Conservation (phyloP, 2,329 filamentous ascomycete genomes). For the Microsporum ferrugineum region DNA sequence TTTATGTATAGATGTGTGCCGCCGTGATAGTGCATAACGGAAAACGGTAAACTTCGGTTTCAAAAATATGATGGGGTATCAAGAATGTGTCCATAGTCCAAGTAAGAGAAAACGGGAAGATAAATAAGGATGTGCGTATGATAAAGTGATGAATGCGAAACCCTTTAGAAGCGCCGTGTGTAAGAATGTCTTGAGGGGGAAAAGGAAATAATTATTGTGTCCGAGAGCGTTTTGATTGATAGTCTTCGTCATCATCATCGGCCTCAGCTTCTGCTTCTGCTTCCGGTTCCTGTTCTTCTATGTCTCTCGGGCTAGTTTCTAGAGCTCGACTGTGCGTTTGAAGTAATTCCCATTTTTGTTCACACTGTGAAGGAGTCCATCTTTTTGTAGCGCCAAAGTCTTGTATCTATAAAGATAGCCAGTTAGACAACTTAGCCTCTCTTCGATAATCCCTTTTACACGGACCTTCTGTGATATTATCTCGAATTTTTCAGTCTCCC, state of each 20-base stretch:
- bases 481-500: constrained; percentile 29
- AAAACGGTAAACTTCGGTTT: not conserved
- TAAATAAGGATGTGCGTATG: not conserved
- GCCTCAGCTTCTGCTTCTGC: constrained; percentile 5
- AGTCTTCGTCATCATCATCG: constrained; percentile 7
- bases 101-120: not conserved
- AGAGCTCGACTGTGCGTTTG: not conserved
- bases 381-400: constrained; percentile 25
- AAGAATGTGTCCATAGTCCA: not conserved
- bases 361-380: constrained; percentile 29
- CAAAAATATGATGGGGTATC: constrained; percentile 1
- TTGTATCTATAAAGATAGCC: constrained; percentile 16
- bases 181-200: not conserved
- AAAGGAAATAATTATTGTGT: not conserved
- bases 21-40: not conserved
- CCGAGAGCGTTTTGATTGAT: not conserved
- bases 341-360: constrained; percentile 16
- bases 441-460: not conserved
- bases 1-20: not conserved
- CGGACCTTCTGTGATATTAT: constrained; percentile 31
- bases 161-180: not conserved
- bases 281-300: not conserved
- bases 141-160: not conserved
- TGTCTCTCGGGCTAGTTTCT: not conserved
- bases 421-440: constrained; percentile 2